Conservation (phyloP, 2,329 filamentous ascomycete species). For the Colletotrichum cereale region DNA sequence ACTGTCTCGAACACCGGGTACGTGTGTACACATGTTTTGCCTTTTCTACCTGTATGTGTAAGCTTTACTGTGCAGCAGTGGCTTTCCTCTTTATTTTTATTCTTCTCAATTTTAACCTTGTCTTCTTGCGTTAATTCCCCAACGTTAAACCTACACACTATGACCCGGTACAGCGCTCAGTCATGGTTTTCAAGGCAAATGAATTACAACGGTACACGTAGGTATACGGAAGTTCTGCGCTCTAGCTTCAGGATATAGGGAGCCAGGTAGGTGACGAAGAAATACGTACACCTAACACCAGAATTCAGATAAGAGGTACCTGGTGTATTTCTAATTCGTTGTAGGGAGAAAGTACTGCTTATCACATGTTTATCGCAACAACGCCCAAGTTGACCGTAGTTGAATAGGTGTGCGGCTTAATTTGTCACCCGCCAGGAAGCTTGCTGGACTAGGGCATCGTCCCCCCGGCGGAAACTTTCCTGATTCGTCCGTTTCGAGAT, state of each 20-base stretch:
- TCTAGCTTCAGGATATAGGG: not conserved
- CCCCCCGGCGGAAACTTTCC: slow-evolving; percentile 16
- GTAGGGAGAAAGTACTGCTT: too few species aligned
- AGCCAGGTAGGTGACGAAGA: too few species aligned
- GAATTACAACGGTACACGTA: not conserved
- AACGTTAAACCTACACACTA: not conserved
- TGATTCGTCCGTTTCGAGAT: slow-evolving; percentile 27
- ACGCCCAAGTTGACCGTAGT: too few species aligned
- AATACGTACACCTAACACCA: too few species aligned
- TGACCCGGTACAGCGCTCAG: not conserved
- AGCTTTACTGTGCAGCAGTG: not conserved
- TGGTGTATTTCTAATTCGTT: too few species aligned
- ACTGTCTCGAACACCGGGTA: not conserved
- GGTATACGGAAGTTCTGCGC: not conserved
- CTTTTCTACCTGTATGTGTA: not conserved
- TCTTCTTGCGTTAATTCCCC: not conserved
- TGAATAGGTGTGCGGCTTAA: too few species aligned
- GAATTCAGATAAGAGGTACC: too few species aligned
- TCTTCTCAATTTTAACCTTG: not conserved
- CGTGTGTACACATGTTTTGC: not conserved
- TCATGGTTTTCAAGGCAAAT: not conserved
- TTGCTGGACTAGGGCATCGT: slow-evolving; percentile 18
- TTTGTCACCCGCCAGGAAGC: too few species aligned
- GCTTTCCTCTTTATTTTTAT: too few species aligned
- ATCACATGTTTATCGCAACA: too few species aligned